A percentile compares a stretch with the other conserved stretches of the same genome.
Evolutionary conservation across 1,139 yeast species (phyloP).

Genomic region (Yamadazyma buinensis): DNA sequence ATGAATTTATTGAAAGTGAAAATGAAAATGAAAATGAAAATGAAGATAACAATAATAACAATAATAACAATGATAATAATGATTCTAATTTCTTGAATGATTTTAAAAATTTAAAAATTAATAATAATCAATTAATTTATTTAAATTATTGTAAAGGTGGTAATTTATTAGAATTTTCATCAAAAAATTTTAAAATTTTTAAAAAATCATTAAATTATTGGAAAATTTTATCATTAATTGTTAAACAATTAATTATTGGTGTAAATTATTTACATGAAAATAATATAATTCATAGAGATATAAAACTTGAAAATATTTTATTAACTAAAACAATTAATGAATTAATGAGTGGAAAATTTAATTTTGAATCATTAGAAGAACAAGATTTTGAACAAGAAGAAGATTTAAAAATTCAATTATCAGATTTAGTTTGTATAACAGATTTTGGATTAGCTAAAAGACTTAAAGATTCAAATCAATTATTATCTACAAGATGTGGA

Average conservation of each 20-base stretch:
- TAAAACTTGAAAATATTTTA: slow-evolving; percentile 78
- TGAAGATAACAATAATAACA: not conserved
- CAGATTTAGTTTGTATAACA: slow-evolving; percentile 60
- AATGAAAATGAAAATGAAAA: slow-evolving; percentile 5
- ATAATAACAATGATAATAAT: not conserved
- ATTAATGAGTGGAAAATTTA: slow-evolving; percentile 6
- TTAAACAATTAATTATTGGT: slow-evolving; percentile 66
- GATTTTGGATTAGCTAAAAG: slow-evolving; percentile 86
- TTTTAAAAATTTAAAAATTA: slow-evolving; percentile 18
- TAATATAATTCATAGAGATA: slow-evolving; percentile 78
- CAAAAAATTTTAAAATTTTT: slow-evolving; percentile 10
- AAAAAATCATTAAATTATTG: slow-evolving; percentile 32
- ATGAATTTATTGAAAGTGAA: slow-evolving; percentile 17
- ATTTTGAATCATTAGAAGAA: not conserved
- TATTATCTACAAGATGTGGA: slow-evolving; percentile 85
- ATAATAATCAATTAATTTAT: slow-evolving; percentile 48
- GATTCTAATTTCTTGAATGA: slow-evolving; percentile 8
- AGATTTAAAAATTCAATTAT: slow-evolving; percentile 7
- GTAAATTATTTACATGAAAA: slow-evolving; percentile 68
- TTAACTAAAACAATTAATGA: slow-evolving; percentile 32
- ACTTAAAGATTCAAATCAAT: slow-evolving; percentile 54
- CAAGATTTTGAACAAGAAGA: not conserved
- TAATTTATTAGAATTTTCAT: slow-evolving; percentile 65
- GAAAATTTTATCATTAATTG: slow-evolving; percentile 53
- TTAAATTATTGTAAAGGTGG: slow-evolving; percentile 83